phyloP scores from a whole-genome alignment of 257 asterid species.

The Ophiorrhiza pumila region DNA sequence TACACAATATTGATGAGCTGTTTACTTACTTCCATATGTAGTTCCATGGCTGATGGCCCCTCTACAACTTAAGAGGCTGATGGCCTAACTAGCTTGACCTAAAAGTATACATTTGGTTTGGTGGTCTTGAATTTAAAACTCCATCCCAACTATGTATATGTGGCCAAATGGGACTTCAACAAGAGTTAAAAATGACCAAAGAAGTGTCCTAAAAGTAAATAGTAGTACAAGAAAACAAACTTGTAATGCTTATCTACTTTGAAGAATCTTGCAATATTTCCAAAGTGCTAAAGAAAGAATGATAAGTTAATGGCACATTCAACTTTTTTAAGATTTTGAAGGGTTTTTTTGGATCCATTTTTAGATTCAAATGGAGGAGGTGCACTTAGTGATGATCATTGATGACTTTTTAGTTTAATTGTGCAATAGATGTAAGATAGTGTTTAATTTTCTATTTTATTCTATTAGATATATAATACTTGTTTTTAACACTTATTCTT shows the following conservation, averaged over 20 bases:
- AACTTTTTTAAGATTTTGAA: background rate
- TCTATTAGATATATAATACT: too few species aligned
- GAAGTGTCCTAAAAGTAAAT: background rate
- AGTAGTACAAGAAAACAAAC: background rate
- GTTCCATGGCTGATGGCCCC: too few species aligned
- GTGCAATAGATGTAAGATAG: too few species aligned
- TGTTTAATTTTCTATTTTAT: too few species aligned
- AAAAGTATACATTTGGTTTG: background rate
- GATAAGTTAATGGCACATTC: too few species aligned
- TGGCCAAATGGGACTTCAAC: background rate
- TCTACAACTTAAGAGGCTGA: slow-evolving; percentile 8
- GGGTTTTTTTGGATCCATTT: background rate
- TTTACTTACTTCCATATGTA: background rate
- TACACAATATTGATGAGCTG: background rate
- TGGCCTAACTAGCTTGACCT: slow-evolving; percentile 16
- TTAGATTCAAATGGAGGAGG: background rate
- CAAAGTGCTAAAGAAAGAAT: background rate
- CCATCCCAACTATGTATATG: background rate
- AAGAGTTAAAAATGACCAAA: background rate
- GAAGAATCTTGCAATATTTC: background rate
- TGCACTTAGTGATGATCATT: background rate
- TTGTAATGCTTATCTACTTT: background rate
- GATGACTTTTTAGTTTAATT: background rate
- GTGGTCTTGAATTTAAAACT: background rate
- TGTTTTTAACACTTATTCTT: too few species aligned